Percentiles rank a stretch among this genome's conserved stretches.
phyloP scores from a whole-genome alignment of 2,329 filamentous ascomycete species.

The Phialocephala sp. region DNA sequence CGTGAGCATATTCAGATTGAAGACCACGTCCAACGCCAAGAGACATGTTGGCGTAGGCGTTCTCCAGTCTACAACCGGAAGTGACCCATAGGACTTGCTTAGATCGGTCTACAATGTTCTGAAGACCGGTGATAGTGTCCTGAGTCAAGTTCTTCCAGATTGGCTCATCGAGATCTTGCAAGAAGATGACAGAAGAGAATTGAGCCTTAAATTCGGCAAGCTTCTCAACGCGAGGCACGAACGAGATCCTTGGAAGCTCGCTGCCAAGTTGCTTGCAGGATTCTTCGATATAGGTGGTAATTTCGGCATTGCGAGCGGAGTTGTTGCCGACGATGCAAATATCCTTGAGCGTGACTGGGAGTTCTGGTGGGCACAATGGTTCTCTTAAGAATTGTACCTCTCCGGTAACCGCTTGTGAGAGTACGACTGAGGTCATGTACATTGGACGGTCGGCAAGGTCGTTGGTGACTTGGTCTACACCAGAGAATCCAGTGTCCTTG shows the following conservation, averaged over 20 bases:
- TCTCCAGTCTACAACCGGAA: slow-evolving; percentile 16
- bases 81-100: slow-evolving; percentile 25
- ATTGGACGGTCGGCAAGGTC: slow-evolving; percentile 23
- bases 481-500: slow-evolving; percentile 15
- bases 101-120: slow-evolving; percentile 18
- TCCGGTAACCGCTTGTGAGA: slow-evolving; percentile 15
- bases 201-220: slow-evolving; percentile 2
- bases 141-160: slow-evolving; percentile 23
- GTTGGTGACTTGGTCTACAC: slow-evolving; percentile 19
- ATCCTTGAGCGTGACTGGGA: slow-evolving; percentile 9
- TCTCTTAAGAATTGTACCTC: slow-evolving; percentile 22
- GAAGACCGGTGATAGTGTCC: slow-evolving; percentile 17
- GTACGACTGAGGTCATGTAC: slow-evolving; percentile 20
- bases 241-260: slow-evolving; percentile 16
- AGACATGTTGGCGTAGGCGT: slow-evolving; percentile 24
- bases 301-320: slow-evolving; percentile 15
- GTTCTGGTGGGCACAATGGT: slow-evolving; percentile 16
- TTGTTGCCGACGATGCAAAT: slow-evolving; percentile 13
- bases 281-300: slow-evolving; percentile 14
- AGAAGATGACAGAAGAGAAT: slow-evolving; percentile 17
- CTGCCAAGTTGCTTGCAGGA: slow-evolving; percentile 13
- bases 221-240: slow-evolving; percentile 18
- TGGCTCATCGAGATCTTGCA: slow-evolving; percentile 21
- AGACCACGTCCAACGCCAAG: slow-evolving; percentile 23
- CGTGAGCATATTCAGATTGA: slow-evolving; percentile 24